phyloP scores from a whole-genome alignment of 345 rosid species.

The Eucalyptus polyanthemos region DNA sequence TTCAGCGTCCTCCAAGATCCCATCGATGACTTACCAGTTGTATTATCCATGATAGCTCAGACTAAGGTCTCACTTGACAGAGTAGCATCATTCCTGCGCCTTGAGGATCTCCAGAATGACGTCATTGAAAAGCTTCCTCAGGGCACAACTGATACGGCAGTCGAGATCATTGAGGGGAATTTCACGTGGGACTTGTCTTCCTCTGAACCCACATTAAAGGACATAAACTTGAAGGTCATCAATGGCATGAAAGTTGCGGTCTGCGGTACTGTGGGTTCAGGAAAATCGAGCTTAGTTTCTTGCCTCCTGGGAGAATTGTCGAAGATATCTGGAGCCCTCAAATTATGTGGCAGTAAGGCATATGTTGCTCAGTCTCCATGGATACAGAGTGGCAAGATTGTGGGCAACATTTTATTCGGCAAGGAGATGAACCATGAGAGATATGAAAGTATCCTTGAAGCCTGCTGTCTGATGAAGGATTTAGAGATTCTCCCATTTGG shows the following conservation, averaged over 20 bases:
- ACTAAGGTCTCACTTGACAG: no score
- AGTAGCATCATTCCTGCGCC: no score
- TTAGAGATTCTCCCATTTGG: slow-evolving; percentile 63
- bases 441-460: slow-evolving; percentile 53
- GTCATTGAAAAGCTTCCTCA: slow-evolving; percentile 29
- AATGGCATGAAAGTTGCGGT: slow-evolving; percentile 68
- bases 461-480: slow-evolving; percentile 60
- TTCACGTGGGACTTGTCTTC: slow-evolving; percentile 50
- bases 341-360: slow-evolving; percentile 59
- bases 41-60: no score
- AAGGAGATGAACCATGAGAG: slow-evolving; percentile 51
- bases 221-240: slow-evolving; percentile 28
- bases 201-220: slow-evolving; percentile 32
- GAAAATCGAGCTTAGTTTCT: slow-evolving; percentile 71
- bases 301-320: slow-evolving; percentile 62
- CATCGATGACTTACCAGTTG: no score
- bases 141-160: slow-evolving; percentile 24
- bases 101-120: slow-evolving; percentile 21
- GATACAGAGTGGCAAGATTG: slow-evolving; percentile 80
- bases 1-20: no score
- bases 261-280: slow-evolving; percentile 73
- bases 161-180: slow-evolving; percentile 37
- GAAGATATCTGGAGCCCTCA: slow-evolving; percentile 46
- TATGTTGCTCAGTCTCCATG: slow-evolving; percentile 82
- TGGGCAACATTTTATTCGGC: slow-evolving; percentile 79